Conservation (phyloP, 306 rosid species). For the Malus orientalis region DNA sequence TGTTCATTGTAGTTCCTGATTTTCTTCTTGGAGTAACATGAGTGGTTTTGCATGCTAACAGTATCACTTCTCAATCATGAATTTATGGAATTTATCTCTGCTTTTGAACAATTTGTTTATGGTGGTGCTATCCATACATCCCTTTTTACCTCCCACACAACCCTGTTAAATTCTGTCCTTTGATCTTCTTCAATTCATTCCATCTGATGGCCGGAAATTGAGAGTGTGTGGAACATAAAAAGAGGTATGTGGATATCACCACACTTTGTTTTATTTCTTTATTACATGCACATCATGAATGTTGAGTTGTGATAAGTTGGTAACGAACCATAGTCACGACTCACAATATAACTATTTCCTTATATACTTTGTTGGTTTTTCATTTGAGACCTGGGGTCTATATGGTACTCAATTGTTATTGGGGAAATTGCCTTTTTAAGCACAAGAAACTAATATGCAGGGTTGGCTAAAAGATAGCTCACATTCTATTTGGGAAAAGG, state of each 20-base stretch:
- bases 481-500: slow-evolving; percentile 36
- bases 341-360: neutral
- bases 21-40: neutral
- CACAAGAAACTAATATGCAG: slow-evolving; percentile 33
- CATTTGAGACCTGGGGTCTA: neutral
- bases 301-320: neutral
- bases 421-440: slow-evolving; percentile 7
- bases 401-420: neutral
- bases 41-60: neutral
- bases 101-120: neutral
- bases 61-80: neutral
- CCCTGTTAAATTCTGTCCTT: no score
- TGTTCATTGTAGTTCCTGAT: neutral
- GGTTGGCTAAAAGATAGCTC: slow-evolving; percentile 37
- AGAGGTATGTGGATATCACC: no score
- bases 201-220: no score
- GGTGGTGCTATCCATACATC: no score
- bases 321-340: neutral
- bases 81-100: neutral
- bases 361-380: neutral
- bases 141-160: no score
- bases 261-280: neutral
- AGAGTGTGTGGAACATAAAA: no score
- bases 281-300: neutral
- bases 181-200: no score